Evolutionary conservation across 164 flowering plant species (phyloP).

Genomic region (Tetracentron sinense): DNA sequence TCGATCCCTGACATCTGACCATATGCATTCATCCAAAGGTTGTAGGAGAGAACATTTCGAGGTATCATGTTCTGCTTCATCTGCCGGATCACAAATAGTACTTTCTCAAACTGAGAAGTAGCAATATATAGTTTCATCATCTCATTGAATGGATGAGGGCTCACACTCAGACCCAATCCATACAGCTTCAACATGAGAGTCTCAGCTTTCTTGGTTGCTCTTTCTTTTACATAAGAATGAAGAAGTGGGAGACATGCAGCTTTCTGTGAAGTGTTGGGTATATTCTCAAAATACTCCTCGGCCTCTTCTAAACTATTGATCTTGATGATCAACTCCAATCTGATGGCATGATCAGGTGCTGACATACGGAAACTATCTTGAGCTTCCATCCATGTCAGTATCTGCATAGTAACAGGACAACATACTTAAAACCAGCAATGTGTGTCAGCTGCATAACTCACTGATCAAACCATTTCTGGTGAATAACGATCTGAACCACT

Average conservation of each 20-base stretch:
- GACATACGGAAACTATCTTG: constrained; percentile 25
- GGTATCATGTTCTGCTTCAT: constrained; percentile 50
- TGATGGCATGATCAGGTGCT: constrained; percentile 38
- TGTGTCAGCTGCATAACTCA: not conserved
- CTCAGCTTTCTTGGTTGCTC: constrained; percentile 37
- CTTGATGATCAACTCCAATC: constrained; percentile 38
- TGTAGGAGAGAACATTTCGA: constrained; percentile 51
- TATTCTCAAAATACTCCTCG: constrained; percentile 39
- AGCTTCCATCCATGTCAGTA: constrained; percentile 33
- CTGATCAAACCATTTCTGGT: not conserved
- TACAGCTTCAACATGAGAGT: constrained; percentile 46
- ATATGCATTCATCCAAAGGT: constrained; percentile 59
- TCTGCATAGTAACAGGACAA: constrained; percentile 13
- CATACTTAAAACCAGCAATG: constrained; percentile 1
- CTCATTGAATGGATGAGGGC: constrained; percentile 45
- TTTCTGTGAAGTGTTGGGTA: constrained; percentile 30
- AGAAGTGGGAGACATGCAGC: constrained; percentile 53
- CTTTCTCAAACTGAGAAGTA: constrained; percentile 38
- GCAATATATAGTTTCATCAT: constrained; percentile 64
- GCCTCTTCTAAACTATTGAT: constrained; percentile 32
- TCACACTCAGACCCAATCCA: constrained; percentile 33
- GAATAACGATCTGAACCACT: not conserved
- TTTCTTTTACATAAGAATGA: constrained; percentile 40
- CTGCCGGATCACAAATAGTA: constrained; percentile 30
- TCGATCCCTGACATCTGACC: constrained; percentile 29